Evolutionary conservation across 2,329 filamentous ascomycete species (phyloP).

Genomic region (Colletotrichum orbiculare): DNA sequence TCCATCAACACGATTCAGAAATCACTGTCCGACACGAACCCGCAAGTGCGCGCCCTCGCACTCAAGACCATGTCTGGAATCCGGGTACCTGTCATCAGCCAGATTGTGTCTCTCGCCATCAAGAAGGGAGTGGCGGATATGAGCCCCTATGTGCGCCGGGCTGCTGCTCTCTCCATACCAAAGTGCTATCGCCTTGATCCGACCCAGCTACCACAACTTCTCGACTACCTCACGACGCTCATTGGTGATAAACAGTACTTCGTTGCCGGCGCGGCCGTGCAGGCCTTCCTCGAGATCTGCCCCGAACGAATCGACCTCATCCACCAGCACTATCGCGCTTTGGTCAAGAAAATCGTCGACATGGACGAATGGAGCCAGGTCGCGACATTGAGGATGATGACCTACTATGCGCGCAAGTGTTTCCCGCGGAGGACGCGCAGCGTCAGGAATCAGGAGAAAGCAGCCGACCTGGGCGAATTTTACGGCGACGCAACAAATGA

Average conservation of each 20-base stretch:
- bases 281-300: slow-evolving; percentile 89
- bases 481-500: slow-evolving; percentile 74
- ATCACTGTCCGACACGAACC: slow-evolving; percentile 91
- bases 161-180: slow-evolving; percentile 91
- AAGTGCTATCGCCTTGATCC: slow-evolving; percentile 96
- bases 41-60: slow-evolving; percentile 90
- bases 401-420: slow-evolving; percentile 85
- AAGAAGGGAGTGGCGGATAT: slow-evolving; percentile 94
- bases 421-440: slow-evolving; percentile 79
- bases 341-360: slow-evolving; percentile 92
- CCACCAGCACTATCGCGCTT: slow-evolving; percentile 85
- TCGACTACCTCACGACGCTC: slow-evolving; percentile 82
- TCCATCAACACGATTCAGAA: slow-evolving; percentile 99
- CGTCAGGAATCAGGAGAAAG: slow-evolving; percentile 56
- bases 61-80: slow-evolving; percentile 98
- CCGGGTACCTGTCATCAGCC: slow-evolving; percentile 95
- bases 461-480: slow-evolving; percentile 74
- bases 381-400: slow-evolving; percentile 83
- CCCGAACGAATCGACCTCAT: slow-evolving; percentile 89
- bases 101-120: slow-evolving; percentile 95
- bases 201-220: slow-evolving; percentile 82
- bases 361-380: slow-evolving; percentile 99
- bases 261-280: slow-evolving; percentile 93
- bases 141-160: slow-evolving; percentile 92
- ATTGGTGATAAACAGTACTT: slow-evolving; percentile 95